Evolutionary conservation across 2,329 filamentous ascomycete genomes (phyloP), one percentile per base, ranked within the genome.

Genomic region (Xylariaceae sp.): DNA sequence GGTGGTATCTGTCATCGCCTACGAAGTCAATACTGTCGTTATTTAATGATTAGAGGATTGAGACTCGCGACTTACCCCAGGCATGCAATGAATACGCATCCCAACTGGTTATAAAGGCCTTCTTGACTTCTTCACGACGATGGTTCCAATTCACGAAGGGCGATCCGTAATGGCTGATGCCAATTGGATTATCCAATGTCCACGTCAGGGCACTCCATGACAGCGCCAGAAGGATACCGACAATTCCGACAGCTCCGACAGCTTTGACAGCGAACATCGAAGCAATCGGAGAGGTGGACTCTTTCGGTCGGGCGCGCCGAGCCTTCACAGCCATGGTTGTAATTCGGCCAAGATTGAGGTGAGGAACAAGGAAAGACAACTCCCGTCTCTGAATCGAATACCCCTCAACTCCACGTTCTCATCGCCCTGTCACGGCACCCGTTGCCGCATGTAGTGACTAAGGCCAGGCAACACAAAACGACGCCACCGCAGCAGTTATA

Each of bases 21-120:
- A 55, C 34, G 35, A 67, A 67, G 65, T 75, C 60, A 77, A 70
- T 65, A 60, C 44, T 60, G 15, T 54, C 35, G 1, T 8, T 18
- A 18, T 18, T 18, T 18, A 18, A 18, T 18, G 17, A 18, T 18
- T 18, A 18, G 17, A 18, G 17, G 17, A 18, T n/a, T 30, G 23
- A 4, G 9, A 48, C n/a, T 4, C 17, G 4, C 17, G 39, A 59
- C 86, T 67, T 82, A 90, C 91, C 93, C 92, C 92, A 97, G 35
- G 88, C 93, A 77, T 97, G 86, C 68, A 88, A 84, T 72, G 89
- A 87, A 74, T 97, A 97, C 6, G 88, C 88, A 70, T 91, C 87
- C 91, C 92, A 97, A 71, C 92, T 96, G 64, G 92, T 77, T 73
- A 88, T 82, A 74, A 97, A 97, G 10, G 89, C 91, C 71, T 94